Base-by-base conservation (phyloP, 1,139 yeast species). In the Saccharomyces pastorianus region DNA sequence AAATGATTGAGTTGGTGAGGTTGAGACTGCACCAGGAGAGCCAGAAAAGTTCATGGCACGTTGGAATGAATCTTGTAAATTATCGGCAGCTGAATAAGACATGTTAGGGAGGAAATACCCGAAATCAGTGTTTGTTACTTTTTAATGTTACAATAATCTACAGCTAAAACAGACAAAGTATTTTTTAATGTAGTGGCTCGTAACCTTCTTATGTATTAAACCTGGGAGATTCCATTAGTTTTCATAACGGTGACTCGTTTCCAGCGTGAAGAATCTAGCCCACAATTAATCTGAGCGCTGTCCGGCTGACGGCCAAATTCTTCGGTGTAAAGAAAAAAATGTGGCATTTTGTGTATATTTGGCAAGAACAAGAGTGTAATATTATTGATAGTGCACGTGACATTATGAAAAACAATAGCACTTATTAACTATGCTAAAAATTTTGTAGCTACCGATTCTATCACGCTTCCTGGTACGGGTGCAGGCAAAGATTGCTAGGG, bases 1-100 rank as follows among this genome's bases (percentile, higher is more conserved):
- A 64, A 72, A 71, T 34, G 84, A 76, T 56, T 69, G 70, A 31
- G 71, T 69, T 31, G 72, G 72, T 11, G 72, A 86, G 42, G 95
- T 85, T 5, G 93, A 84, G 58, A 87, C 93, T 6, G 87, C 89
- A 65, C 84, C 82, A 54, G 85, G 82, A 7, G 83, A 75, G 11
- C 81, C 66, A 27, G 67, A 64, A 53, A 68, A 56, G 57, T 61
- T 65, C 53, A 68, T 73, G 50, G 87, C 77, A 60, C 76, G 75
- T 69, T 83, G 80, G 66, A 87, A 83, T 17, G 83, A 72, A 56
- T 78, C 73, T 60, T 77, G 74, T 56, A 79, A 66, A 58, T 74
- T 73, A 55, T 81, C 77, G 61, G 86, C 85, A 70, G 84, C 85
- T 72, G 48, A 26, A 17, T 14, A 31, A 26, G 56, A 53, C 59